phyloP scores from a whole-genome alignment of 140 eudicot genomes.

The Stevia rebaudiana region DNA sequence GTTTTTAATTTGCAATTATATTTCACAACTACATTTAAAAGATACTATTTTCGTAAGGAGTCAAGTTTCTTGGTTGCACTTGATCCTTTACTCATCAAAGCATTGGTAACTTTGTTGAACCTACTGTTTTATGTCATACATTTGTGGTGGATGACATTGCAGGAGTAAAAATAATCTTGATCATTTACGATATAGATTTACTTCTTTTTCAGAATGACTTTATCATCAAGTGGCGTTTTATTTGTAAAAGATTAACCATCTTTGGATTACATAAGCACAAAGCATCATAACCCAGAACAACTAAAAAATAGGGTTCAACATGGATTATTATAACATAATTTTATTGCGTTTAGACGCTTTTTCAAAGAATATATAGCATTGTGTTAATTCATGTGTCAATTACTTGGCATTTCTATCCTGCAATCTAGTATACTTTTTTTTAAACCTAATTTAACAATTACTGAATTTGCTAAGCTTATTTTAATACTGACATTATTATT shows the following conservation, averaged over 20 bases:
- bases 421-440: not conserved
- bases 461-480: not conserved
- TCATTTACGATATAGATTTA: not conserved
- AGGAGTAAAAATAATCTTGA: not conserved
- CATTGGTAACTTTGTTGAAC: not conserved
- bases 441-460: not conserved
- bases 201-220: not conserved
- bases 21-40: not conserved
- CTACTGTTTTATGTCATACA: not conserved
- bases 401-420: not conserved
- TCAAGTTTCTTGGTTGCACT: not conserved
- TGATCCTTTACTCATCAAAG: not conserved
- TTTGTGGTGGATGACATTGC: not conserved
- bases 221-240: not conserved
- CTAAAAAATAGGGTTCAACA: not conserved
- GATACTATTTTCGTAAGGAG: not conserved
- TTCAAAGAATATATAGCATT: not conserved
- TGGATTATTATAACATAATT: not conserved
- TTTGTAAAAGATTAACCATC: not conserved
- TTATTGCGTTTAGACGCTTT: not conserved
- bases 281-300: not conserved
- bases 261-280: not conserved
- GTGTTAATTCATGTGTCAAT: not conserved
- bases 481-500: constrained; percentile 13
- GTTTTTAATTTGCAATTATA: not conserved